These are phyloP conservation scores for Trichocladium antarcticum DNA, from an alignment of 495 filamentous ascomycete genomes.

Conservation along the genomic window DNA sequence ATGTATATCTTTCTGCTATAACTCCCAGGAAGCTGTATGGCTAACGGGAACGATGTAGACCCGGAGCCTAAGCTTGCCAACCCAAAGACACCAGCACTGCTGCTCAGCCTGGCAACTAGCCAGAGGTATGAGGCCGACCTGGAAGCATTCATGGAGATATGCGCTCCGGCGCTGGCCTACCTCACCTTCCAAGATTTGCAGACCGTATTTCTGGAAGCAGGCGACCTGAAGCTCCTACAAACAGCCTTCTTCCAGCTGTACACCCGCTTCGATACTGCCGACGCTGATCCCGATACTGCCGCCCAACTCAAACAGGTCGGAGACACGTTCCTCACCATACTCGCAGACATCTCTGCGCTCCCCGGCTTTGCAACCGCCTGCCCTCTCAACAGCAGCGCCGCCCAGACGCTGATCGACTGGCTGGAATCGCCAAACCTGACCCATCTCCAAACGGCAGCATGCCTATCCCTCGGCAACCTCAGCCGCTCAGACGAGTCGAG, in stretches of 20 bases:
- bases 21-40: background rate
- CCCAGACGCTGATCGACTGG: constrained; percentile 38
- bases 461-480: constrained; percentile 68
- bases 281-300: constrained; percentile 36
- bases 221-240: constrained; percentile 24
- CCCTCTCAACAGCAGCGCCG: constrained; percentile 33
- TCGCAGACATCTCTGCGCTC: constrained; percentile 54
- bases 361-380: constrained; percentile 39
- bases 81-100: constrained; percentile 23
- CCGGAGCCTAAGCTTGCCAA: constrained; percentile 27
- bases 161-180: constrained; percentile 31
- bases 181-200: constrained; percentile 37
- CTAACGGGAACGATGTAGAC: constrained; percentile 16
- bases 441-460: constrained; percentile 61
- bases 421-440: constrained; percentile 24
- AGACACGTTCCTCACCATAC: constrained; percentile 42
- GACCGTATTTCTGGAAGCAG: constrained; percentile 30
- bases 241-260: constrained; percentile 24
- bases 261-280: constrained; percentile 18
- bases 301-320: constrained; percentile 45
- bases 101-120: constrained; percentile 26
- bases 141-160: constrained; percentile 29
- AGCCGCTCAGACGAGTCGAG: constrained; percentile 58
- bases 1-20: constrained; percentile 14
- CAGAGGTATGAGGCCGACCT: constrained; percentile 16